phyloP scores from a whole-genome alignment of 1,139 yeast genomes.

The Chernovozyma sophiae-reginae region DNA sequence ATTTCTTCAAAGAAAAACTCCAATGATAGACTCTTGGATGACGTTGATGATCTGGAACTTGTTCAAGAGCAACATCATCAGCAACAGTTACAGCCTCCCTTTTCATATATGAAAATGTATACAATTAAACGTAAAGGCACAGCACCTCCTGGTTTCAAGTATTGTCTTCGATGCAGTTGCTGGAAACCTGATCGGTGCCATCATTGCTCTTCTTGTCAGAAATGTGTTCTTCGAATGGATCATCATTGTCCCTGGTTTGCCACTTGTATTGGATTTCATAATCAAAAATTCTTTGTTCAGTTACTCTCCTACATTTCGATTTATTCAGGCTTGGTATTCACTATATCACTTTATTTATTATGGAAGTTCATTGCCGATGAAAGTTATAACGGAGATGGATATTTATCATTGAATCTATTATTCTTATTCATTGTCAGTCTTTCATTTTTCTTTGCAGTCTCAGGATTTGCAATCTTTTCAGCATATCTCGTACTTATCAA shows the following conservation, averaged over 20 bases:
- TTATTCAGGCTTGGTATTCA: constrained; percentile 40
- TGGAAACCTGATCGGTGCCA: constrained; percentile 97
- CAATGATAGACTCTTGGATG: background rate
- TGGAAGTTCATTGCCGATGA: constrained; percentile 49
- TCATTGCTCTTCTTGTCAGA: constrained; percentile 73
- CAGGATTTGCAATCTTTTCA: constrained; percentile 56
- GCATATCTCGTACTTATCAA: constrained; percentile 58
- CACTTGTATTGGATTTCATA: constrained; percentile 55
- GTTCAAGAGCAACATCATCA: background rate
- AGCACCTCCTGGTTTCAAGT: constrained; percentile 9
- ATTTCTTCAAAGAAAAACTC: background rate
- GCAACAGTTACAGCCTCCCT: constrained; percentile 14
- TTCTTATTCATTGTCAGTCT: constrained; percentile 55
- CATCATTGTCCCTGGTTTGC: constrained; percentile 99
- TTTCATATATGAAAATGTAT: constrained; percentile 14
- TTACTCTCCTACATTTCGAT: constrained; percentile 57
- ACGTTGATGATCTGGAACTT: background rate
- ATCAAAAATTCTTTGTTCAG: constrained; percentile 78
- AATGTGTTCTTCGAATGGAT: constrained; percentile 75
- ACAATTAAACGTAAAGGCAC: constrained; percentile 11
- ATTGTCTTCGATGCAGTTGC: constrained; percentile 52
- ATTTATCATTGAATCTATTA: constrained; percentile 57
- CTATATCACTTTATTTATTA: constrained; percentile 37
- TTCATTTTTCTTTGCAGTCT: constrained; percentile 61
- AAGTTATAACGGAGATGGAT: constrained; percentile 27